Evolutionary conservation across 2,329 filamentous ascomycete genomes (phyloP), one percentile per base, ranked within the genome.

Genomic region (Hysterium pulicare): DNA sequence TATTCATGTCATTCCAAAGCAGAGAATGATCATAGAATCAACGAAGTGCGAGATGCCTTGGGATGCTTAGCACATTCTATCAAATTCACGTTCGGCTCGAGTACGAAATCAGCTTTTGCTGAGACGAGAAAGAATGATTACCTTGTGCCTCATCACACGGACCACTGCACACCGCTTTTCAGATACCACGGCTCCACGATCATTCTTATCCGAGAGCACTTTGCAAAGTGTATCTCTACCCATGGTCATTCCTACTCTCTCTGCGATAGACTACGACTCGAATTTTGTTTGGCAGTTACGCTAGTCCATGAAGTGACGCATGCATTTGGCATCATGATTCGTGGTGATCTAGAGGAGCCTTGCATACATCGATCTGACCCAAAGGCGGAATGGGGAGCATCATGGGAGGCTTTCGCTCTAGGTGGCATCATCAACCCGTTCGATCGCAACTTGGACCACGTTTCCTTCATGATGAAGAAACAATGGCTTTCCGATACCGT

Each of bases 391-490:
- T 59, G 55, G 50, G 64, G 64, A 11, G 59, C 47, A 35, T 56
- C 60, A n/a, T 68, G 62, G 62, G 64, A 68, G 41, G 54, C 61
- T 34, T 63, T 61, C 47, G 58, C 62, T 49, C 65, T 67, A 30
- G 62, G 63, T 11, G 49, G 48, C 20, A 47, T 63, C 3, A 55
- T 65, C 21, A 62, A 66, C 21, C 61, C 63, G 1, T 56, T 58
- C 33, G 51, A 62, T 22, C 49, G 48, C 20, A 40, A 33, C 1
- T 39, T 17, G 2, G 31, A 34, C 32, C 53, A 51, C 5, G 56
- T 58, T 15, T 41, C 53, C 10, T 42, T 59, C 5, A 40, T 65
- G 5, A 51, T 64, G 51, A 46, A 58, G 20, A 64, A 58, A 33
- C 31, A 53, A 2, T 68, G 64, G 63, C 36, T 53, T 13, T 47